Evolutionary conservation across 2,329 filamentous ascomycete genomes (phyloP), one percentile per base, ranked within the genome.

Genomic region (Calonectria leucothoes): DNA sequence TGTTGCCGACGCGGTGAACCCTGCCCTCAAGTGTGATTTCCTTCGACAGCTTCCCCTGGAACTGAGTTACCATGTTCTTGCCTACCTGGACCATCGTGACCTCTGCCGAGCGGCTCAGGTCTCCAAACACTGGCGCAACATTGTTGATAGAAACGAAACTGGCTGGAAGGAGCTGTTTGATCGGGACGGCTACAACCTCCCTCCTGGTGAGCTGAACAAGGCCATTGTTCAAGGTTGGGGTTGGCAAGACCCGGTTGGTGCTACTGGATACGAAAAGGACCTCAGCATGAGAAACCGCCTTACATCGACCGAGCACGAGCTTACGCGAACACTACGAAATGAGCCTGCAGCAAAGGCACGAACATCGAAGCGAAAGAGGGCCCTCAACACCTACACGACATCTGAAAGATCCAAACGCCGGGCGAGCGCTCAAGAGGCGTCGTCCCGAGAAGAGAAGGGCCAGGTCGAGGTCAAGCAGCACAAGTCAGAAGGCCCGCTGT

Each of bases 161-260:
- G 95, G 96, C 17, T 99, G 97, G 97, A 98, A 97, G 85, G 94
- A 96, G 76, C 88, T 98, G 1, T 93, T 99, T 51, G 95, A 98
- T 74, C 89, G 88, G 1, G 95, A 98, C 82, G 95, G 95, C 0
- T 98, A 94, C 83, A 87, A 87, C 33, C 87, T 99, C 2, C 93
- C 95, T 0, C 88, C 93, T 0, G 95, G 94, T 23, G 97, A 99
- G 84, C 88, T 99, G 29, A 92, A 95, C 76, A 93, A 93, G 78
- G 96, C 97, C 35, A 95, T 98, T 69, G 88, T 89, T 51, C 95
- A 98, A 86, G 97, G 97, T 17, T 99, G 97, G 97, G 97, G 96
- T 17, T 99, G 97, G 95, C 97, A 99, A 82, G 95, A 96, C 81
- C 95, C 96, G 0, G 90, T 92, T 69, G 94, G 94, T 0, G 84